Evolutionary conservation across 345 rosid genomes (phyloP).

Genomic region (Aquilaria yunnanensis): DNA sequence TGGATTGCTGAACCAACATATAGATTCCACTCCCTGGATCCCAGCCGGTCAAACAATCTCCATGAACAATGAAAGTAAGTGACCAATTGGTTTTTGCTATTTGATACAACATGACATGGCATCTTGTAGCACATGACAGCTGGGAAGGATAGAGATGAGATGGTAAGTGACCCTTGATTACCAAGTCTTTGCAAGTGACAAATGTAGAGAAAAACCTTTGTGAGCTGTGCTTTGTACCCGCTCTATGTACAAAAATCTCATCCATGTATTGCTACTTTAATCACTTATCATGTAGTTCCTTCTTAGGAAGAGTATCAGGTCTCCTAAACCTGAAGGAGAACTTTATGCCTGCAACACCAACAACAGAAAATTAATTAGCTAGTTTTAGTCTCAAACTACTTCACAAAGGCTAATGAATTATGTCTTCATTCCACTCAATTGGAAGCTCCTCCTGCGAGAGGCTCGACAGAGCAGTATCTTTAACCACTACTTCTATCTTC

Average conservation of each 20-base stretch:
- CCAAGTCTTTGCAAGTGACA: background rate
- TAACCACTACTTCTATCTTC: too few species aligned
- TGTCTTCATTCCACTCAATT: too few species aligned
- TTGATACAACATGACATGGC: background rate
- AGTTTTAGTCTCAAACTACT: too few species aligned
- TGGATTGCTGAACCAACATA: too few species aligned
- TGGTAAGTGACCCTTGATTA: background rate
- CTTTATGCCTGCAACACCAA: slow-evolving; percentile 48
- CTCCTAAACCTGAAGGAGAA: slow-evolving; percentile 72
- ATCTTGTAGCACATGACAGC: background rate
- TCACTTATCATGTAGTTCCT: slow-evolving; percentile 68
- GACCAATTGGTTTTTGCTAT: too few species aligned
- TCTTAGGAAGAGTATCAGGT: slow-evolving; percentile 69
- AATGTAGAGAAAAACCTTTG: slow-evolving; percentile 1
- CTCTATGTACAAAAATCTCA: slow-evolving; percentile 1
- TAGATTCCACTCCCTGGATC: too few species aligned
- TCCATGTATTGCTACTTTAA: slow-evolving; percentile 3
- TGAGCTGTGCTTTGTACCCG: slow-evolving; percentile 3
- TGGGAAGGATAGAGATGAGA: background rate
- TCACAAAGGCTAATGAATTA: too few species aligned
- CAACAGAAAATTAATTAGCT: too few species aligned
- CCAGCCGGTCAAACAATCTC: too few species aligned
- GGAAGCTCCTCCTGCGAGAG: too few species aligned
- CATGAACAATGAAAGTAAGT: too few species aligned
- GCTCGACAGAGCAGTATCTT: too few species aligned